Percentiles rank a stretch among this genome's conserved stretches.
These are phyloP conservation scores for Caloboletus firmus DNA, from an alignment of 1,284 basidiomycete genomes.

Conservation along the genomic window DNA sequence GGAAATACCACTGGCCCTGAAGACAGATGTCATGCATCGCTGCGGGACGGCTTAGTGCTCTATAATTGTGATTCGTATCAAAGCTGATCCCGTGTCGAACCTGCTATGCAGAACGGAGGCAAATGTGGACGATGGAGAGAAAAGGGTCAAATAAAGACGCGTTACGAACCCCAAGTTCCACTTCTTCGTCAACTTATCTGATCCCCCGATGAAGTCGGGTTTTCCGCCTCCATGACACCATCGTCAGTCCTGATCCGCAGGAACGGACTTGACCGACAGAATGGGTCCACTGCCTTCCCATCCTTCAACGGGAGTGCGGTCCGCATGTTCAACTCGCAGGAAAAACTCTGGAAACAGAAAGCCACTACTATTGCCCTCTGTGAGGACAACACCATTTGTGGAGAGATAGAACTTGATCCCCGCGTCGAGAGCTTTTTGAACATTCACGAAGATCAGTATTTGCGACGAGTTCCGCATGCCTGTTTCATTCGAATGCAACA, in stretches of 20 bases:
- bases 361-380: slow-evolving; percentile 64
- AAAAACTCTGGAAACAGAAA: slow-evolving; percentile 63
- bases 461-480: slow-evolving; percentile 77
- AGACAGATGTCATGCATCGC: not conserved
- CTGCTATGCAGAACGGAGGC: not conserved
- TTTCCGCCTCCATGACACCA: not conserved
- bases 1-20: not conserved
- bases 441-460: slow-evolving; percentile 75
- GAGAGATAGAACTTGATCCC: slow-evolving; percentile 77
- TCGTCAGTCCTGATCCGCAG: not conserved
- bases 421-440: slow-evolving; percentile 66
- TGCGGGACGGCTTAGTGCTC: not conserved
- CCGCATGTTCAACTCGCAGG: slow-evolving; percentile 51
- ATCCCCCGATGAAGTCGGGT: not conserved
- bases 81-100: not conserved
- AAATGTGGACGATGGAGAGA: not conserved
- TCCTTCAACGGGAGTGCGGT: slow-evolving; percentile 34
- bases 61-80: not conserved
- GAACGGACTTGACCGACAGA: not conserved
- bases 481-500: slow-evolving; percentile 28
- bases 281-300: slow-evolving; percentile 31
- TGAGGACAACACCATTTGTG: slow-evolving; percentile 82
- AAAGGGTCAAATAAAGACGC: not conserved
- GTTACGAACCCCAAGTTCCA: not conserved
- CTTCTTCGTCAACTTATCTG: not conserved